Base-by-base conservation (phyloP, 306 rosid species). In the Biancaea sappan region DNA sequence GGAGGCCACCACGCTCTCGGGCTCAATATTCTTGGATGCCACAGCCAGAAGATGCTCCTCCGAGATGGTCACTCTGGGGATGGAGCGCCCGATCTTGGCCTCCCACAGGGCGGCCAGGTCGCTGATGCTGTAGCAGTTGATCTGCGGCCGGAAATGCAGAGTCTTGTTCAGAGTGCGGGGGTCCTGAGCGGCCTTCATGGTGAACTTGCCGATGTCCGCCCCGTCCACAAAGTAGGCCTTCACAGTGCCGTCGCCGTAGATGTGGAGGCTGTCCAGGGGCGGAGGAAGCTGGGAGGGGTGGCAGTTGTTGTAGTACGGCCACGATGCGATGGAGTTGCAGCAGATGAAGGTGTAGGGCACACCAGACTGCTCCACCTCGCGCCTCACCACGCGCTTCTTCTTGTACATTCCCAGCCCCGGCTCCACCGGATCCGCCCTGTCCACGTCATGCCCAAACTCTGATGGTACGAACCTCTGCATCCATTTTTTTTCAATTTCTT, bases 401-500 rank as follows among this genome's bases (percentile, higher is more conserved):
- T 43, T 2, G 61, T 90, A 90, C 96, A 90, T 86, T 0, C 11
- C 25, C 0, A 82, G 74, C 1, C 96, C 96, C 2, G 96, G 96
- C 37, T 86, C 91, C 14, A 90, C 96, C 2, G 96, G 96, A 32
- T 82, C 79, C 2, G 93, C 88, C 38, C 91, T 81, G 22, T 90
- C 93, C 43, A 86, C 89, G 3, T 90, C 96, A 9, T 90, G 93
- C 28, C 96, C 96, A 53, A 90, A 90, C 64, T 90, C 96, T 0
- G 96, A 88, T 2, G 96, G 96, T 71, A 88, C 13, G 74, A 88
- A 88, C 58, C 96, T 88, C 96, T 90, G 81, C 63, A 21, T 1
- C 37, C 37, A 34, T 4, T 1, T n/a, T n/a, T n/a, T n/a, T n/a
- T n/a, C n/a, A n/a, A n/a, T n/a, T n/a, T n/a, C n/a, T n/a, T n/a